These are phyloP conservation scores for Echinosophora koreensis DNA, from an alignment of 306 rosid genomes.

Conservation along the genomic window DNA sequence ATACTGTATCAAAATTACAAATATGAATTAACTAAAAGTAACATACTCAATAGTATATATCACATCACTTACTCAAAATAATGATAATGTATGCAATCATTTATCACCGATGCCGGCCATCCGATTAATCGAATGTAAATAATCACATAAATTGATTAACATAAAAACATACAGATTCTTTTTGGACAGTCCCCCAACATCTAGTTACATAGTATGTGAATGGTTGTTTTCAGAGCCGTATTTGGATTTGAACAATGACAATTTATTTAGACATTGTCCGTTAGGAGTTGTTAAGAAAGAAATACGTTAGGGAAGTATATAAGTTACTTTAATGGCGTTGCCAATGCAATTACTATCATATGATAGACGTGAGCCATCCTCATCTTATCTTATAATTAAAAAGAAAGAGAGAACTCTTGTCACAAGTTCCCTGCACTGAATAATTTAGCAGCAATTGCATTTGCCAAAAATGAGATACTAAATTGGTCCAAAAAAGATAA, in stretches of 20 bases:
- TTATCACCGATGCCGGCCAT: background rate
- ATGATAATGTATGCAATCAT: too few relatives aligned
- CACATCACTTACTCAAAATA: too few relatives aligned
- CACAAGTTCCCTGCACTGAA: conserved; percentile 17
- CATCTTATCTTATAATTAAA: background rate
- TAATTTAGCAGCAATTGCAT: background rate
- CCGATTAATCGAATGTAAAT: background rate
- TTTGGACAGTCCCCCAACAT: background rate
- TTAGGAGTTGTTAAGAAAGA: background rate
- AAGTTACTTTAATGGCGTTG: too few relatives aligned
- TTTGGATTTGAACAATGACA: conserved; percentile 1
- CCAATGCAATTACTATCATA: too few relatives aligned
- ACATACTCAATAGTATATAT: background rate
- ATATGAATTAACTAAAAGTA: background rate
- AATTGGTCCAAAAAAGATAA: background rate
- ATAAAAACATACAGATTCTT: background rate
- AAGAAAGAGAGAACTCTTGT: background rate
- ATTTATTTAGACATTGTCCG: background rate
- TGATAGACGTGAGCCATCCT: background rate
- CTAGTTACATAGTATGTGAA: background rate
- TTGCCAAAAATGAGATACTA: background rate
- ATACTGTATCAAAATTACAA: background rate
- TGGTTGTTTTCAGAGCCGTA: background rate
- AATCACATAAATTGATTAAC: background rate
- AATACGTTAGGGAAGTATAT: background rate